Evolutionary conservation across 176 grass and related monocot species (phyloP), one percentile per base, ranked within the genome.

Genomic region (Carex pumila): DNA sequence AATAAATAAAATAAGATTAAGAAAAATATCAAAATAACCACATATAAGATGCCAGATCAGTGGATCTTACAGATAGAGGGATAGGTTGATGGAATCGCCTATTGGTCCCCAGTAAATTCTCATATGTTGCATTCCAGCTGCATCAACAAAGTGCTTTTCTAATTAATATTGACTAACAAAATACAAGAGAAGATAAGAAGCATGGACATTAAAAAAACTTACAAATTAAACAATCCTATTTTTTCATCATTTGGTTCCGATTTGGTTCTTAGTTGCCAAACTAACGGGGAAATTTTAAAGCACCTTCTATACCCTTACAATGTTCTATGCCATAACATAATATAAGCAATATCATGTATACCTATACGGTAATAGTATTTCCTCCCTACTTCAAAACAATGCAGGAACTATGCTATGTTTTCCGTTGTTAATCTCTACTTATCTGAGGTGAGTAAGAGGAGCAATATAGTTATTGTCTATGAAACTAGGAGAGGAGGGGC

Each of bases 81-180:
- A 99, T 95, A 12, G 88, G 83, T 18, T 86, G 93, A 45, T 88
- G 37, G 80, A 99, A 99, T 84, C 82, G 65, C 86, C 94, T 95
- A 43, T 92, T 89, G 85, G 86, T 99, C 63, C 96, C 96, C 11
- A 99, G 91, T 43, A 99, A 79, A 86, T 87, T 92, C 53, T 95
- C 93, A 73, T 95, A 95, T 34, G 93, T 99, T 60, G 93, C 91
- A 85, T 94, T 94, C 90, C 85, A 88, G 86, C 96, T 99, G 87
- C 43, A 84, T 32, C 32, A 76, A 45, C 19, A 81, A 30, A 53
- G 76, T 75, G 8, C n/a, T 17, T 61, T 63, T 39, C 59, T 68
- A 70, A 1, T 21, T 19, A 21, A 45, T 32, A 29, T 62, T 34
- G 47, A 36, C 55, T 79, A 65, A 56, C 37, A 64, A 18, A 90